These are phyloP conservation scores for Aegilops bicornis DNA, from an alignment of 176 grass and related monocot genomes.

Conservation along the genomic window DNA sequence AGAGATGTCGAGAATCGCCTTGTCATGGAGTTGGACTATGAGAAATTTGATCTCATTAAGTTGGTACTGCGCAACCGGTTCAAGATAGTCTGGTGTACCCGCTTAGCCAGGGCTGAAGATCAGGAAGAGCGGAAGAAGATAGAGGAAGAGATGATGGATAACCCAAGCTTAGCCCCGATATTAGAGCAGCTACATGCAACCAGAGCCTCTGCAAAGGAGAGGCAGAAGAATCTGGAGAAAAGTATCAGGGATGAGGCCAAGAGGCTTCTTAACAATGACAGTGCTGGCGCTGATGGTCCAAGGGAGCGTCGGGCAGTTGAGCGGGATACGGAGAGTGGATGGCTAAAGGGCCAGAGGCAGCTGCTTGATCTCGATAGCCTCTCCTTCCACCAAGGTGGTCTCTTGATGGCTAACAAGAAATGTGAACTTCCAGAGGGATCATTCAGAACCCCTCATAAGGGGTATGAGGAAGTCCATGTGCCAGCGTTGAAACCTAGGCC, in stretches of 20 bases:
- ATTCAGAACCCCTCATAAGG: constrained; percentile 77
- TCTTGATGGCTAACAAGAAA: constrained; percentile 91
- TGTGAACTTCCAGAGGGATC: constrained; percentile 79
- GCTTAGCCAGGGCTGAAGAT: constrained; percentile 79
- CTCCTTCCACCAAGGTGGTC: constrained; percentile 82
- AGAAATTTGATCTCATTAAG: constrained; percentile 95
- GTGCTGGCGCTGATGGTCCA: constrained; percentile 31
- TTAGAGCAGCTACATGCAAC: constrained; percentile 94
- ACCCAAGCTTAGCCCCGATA: constrained; percentile 55
- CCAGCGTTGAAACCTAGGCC: constrained; percentile 65
- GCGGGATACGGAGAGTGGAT: constrained; percentile 70
- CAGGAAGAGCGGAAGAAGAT: constrained; percentile 80
- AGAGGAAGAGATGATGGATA: constrained; percentile 80
- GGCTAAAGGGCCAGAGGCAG: constrained; percentile 83
- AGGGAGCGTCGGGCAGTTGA: constrained; percentile 59
- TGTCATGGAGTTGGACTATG: constrained; percentile 82
- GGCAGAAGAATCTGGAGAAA: constrained; percentile 92
- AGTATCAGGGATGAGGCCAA: constrained; percentile 91
- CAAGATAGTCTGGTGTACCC: constrained; percentile 99
- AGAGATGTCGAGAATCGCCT: constrained; percentile 82
- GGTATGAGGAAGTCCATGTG: constrained; percentile 85
- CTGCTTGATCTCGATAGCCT: constrained; percentile 91
- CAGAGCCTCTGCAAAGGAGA: constrained; percentile 88
- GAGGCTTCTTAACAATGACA: constrained; percentile 76
- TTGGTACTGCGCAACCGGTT: constrained; percentile 73